These are phyloP conservation scores for Pyrrhoderma noxium DNA, from an alignment of 1,284 basidiomycete species.

Conservation along the genomic window DNA sequence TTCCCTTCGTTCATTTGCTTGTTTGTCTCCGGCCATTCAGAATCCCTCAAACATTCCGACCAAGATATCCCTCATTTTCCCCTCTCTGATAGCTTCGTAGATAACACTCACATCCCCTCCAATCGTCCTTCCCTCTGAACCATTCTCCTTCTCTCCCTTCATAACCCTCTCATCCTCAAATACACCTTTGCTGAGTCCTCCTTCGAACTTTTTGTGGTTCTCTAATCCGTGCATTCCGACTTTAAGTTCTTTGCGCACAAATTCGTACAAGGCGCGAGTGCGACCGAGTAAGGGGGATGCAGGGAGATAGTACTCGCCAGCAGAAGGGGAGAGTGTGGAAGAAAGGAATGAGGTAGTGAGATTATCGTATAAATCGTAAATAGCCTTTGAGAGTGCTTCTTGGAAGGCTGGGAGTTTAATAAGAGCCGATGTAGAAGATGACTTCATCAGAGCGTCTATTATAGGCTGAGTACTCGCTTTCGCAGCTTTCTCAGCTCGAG, in stretches of 20 bases:
- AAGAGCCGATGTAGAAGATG: constrained; percentile 28
- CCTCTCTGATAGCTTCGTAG: constrained; percentile 69
- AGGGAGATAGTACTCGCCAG: constrained; percentile 42
- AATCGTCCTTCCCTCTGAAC: constrained; percentile 40
- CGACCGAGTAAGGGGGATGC: constrained; percentile 56
- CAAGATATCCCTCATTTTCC: constrained; percentile 56
- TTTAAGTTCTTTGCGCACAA: constrained; percentile 56
- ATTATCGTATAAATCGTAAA: constrained; percentile 23
- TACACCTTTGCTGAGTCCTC: constrained; percentile 41
- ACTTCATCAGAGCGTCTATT: constrained; percentile 42
- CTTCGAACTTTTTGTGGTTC: constrained; percentile 49
- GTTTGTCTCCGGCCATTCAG: too few species aligned
- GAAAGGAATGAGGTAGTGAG: constrained; percentile 28
- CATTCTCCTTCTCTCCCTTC: too few species aligned
- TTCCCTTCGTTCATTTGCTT: too few species aligned
- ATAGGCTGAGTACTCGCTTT: constrained; percentile 52
- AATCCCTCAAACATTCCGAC: constrained; percentile 37
- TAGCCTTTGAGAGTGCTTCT: constrained; percentile 23
- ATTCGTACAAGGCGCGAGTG: constrained; percentile 64
- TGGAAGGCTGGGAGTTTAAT: constrained; percentile 25
- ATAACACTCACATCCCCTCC: constrained; percentile 64
- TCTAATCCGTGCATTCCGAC: constrained; percentile 69
- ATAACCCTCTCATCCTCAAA: constrained; percentile 15
- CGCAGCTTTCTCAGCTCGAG: constrained; percentile 61
- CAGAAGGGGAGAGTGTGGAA: constrained; percentile 40